Conservation (phyloP, 2,329 filamentous ascomycete species). For the Pseudogymnoascus sp. region DNA sequence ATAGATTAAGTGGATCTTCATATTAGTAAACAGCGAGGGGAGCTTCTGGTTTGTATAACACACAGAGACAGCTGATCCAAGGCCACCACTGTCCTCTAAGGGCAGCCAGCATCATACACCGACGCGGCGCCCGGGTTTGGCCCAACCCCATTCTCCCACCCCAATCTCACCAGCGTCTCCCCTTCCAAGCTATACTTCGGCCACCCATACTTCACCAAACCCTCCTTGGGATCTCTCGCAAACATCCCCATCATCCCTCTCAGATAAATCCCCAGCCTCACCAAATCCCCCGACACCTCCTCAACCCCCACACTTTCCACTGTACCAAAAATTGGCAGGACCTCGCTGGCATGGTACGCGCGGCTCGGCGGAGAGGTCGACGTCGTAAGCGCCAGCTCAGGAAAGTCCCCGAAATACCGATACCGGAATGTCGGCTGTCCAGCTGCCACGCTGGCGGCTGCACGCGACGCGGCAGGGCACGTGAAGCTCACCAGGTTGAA, state of each 20-base stretch:
- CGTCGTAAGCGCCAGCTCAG: constrained; percentile 25
- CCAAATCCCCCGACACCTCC: constrained; percentile 23
- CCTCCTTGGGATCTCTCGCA: constrained; percentile 31
- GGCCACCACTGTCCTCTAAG: neutral
- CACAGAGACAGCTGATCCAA: neutral
- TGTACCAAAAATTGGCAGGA: constrained; percentile 29
- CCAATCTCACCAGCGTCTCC: constrained; percentile 25
- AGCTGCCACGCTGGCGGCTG: constrained; percentile 21
- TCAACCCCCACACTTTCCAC: constrained; percentile 14
- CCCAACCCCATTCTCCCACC: constrained; percentile 24
- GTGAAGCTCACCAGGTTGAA: constrained; percentile 25
- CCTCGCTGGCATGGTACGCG: constrained; percentile 30
- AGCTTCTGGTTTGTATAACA: neutral
- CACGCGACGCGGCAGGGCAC: constrained; percentile 26
- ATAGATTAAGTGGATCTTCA: neutral
- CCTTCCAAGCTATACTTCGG: constrained; percentile 20
- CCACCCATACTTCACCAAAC: constrained; percentile 28
- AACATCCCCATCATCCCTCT: constrained; percentile 34
- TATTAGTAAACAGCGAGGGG: neutral
- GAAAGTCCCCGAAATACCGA: constrained; percentile 32
- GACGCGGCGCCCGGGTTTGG: neutral
- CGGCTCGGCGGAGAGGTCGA: constrained; percentile 22
- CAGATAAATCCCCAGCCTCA: constrained; percentile 28
- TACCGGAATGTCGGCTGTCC: constrained; percentile 33
- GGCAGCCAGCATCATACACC: neutral